Base-by-base conservation (phyloP, 495 filamentous ascomycete species). In the Tuber borchii region DNA sequence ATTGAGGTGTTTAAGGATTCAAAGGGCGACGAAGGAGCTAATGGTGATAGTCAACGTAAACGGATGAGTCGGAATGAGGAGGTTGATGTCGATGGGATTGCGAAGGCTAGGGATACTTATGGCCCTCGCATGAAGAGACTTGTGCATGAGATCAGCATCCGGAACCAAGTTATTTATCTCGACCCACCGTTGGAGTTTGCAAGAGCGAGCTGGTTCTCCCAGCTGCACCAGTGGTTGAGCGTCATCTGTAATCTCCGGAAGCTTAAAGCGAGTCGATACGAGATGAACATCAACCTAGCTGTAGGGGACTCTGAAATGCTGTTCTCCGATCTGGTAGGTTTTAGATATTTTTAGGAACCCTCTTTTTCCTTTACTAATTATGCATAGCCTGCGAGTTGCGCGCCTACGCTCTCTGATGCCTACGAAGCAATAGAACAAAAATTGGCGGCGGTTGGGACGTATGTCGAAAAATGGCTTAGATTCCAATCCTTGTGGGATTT, bases 401-500 rank as follows among this genome's bases (percentile, higher is more conserved):
- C 91, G 22, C 87, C 90, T 46, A 90, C 90, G 51, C 88, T 99
- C 22, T 87, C 89, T 45, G 86, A 90, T 76, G 93, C 96, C 2
- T 97, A 97, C 82, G 86, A 85, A 39, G 90, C 89, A 2, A 87
- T 99, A 26, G 94, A 98, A 82, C 87, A 88, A 48, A 95, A 93
- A 84, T 83, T 97, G 20, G 85, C 87, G 26, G 89, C 90, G 31
- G 92, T 97, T 45, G 88, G 91, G 26, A 85, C 85, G 26, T 99
- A 98, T 83, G 92, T 98, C 17, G 92, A 97, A 81, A 93, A 97
- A 85, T 99, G 95, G 95, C 86, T 98, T 48, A 95, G 97, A 82
- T 99, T 98, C 85, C 95, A 99, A 85, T 97, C 95, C 5, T 88
- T 99, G 34, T 99, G 95, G 95, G 95, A 99, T 85, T 86, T 99